Conservation (phyloP, 257 asterid genomes). For the Scutellaria galericulata region DNA sequence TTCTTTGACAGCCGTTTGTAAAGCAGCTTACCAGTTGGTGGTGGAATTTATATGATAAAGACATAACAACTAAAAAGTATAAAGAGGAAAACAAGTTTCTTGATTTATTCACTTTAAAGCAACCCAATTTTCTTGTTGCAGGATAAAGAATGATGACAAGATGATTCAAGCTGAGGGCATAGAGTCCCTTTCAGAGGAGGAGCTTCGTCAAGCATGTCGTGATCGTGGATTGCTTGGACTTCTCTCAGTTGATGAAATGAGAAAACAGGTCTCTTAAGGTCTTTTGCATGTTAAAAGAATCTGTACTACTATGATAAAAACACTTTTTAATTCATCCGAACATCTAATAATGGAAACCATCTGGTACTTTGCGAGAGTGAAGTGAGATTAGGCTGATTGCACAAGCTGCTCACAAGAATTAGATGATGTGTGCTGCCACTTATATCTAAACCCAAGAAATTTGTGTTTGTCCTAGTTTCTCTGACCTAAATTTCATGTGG, state of each 20-base stretch:
- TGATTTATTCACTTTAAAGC: conserved; percentile 17
- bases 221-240: conserved; percentile 96
- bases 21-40: conserved; percentile 5
- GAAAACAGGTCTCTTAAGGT: conserved; percentile 72
- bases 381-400: conserved; percentile 14
- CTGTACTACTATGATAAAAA: conserved; percentile 8
- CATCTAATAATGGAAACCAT: conserved; percentile 15
- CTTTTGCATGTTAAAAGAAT: conserved; percentile 26
- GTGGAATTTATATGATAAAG: conserved; percentile 10
- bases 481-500: conserved; percentile 26
- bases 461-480: conserved; percentile 3
- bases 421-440: not conserved
- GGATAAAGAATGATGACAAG: conserved; percentile 87
- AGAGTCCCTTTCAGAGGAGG: conserved; percentile 91
- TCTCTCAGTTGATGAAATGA: conserved; percentile 91
- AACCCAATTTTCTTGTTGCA: conserved; percentile 38
- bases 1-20: conserved; percentile 4
- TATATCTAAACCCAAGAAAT: conserved; percentile 9
- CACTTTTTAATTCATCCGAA: conserved; percentile 18
- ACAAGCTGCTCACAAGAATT: conserved; percentile 2
- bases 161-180: conserved; percentile 94
- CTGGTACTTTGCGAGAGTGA: conserved; percentile 25
- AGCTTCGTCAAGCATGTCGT: conserved; percentile 96
- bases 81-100: conserved; percentile 16
- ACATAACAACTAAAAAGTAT: conserved; percentile 13